Base-by-base conservation (phyloP, 345 rosid genomes). In the Geranium brycei region DNA sequence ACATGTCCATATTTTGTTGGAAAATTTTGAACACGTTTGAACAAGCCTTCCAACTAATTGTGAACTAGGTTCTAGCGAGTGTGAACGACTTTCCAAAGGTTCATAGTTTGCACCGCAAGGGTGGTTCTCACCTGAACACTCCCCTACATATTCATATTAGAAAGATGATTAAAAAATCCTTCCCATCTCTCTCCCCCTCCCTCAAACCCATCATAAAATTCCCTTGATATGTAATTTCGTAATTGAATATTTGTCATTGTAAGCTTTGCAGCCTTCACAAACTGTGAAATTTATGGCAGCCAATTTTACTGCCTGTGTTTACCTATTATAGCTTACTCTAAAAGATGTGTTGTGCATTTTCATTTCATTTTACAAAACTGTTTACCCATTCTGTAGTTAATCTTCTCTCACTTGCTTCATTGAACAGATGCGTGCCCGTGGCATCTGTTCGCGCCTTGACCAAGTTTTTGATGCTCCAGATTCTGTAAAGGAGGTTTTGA, bases 391-490 rank as follows among this genome's bases (percentile, higher is more conserved):
- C 13, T 47, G 3, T 0, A 47, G 14, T 47, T 38, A 13, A 13
- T 8, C 53, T 47, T 13, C 13, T 47, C 53, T 47, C 15, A 47
- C 13, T 58, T 31, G 17, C 58, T 57, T 41, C 30, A 23, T 71
- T 68, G 41, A 17, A 70, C 81, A 86, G 87, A 83, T 86, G 89
- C 76, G n/a, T 59, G 83, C 75, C 60, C 88, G 86, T 76, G 98
- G 97, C 71, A 79, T 92, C 69, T 75, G 70, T 77, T 71, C 86
- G 41, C 87, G 98, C 62, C 95, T 92, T 64, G 98, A 92, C 76
- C 98, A 86, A 78, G 76, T 89, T 59, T 86, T 92, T 82, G 97
- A 87, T 81, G 98, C 98, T 80, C 95, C 98, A 5, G 60, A 70
- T 41, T 88, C 86, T 65, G 82, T 92, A 58, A 92, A 85, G 82